Base-by-base conservation (phyloP, 2,329 filamentous ascomycete genomes). In the Apiospora marii region DNA sequence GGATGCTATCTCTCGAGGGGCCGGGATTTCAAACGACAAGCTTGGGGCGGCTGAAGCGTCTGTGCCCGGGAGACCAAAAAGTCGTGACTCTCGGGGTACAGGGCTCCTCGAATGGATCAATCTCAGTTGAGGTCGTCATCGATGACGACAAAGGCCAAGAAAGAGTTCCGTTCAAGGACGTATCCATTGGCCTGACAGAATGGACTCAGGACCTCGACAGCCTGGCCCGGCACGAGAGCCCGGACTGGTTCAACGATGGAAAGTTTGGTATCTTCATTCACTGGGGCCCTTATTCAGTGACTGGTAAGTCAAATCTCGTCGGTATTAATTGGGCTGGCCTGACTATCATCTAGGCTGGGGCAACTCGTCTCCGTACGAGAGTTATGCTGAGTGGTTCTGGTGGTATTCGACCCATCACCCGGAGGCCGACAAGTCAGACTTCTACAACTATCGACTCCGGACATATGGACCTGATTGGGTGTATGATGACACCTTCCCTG, bases 241-340 rank as follows among this genome's bases (percentile, higher is more conserved):
- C 87, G 0, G 80, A 82, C 6, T 89, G 88, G 88, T 90, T 84
- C 74, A 82, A 87, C 70, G 81, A 85, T 69, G 85, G 82, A 34
- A 90, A 90, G 71, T 90, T 81, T 74, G 88, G 88, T 0, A 89
- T 90, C 43, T 89, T 90, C 74, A 87, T 89, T 46, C 88, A 89
- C 72, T 89, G 87, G 86, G 87, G 87, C 2, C 80, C 84, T 0
- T 89, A 88, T 75, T 79, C 85, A 0, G 87, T 89, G 4, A 71
- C 72, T 67, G 72, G 71, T 72, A 5, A 30, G 48, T 30, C 4
- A 22, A 3, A 5, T 7, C 13, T 22, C n/a, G 3, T 37, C 13
- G 2, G 7, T 48, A 3, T 6, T 41, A 43, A 44, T 1, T 3
- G 16, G 3, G 30, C 16, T 19, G 12, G 8, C 24, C 10, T 68